phyloP scores from a whole-genome alignment of 306 rosid genomes.

The Cicer bijugum region DNA sequence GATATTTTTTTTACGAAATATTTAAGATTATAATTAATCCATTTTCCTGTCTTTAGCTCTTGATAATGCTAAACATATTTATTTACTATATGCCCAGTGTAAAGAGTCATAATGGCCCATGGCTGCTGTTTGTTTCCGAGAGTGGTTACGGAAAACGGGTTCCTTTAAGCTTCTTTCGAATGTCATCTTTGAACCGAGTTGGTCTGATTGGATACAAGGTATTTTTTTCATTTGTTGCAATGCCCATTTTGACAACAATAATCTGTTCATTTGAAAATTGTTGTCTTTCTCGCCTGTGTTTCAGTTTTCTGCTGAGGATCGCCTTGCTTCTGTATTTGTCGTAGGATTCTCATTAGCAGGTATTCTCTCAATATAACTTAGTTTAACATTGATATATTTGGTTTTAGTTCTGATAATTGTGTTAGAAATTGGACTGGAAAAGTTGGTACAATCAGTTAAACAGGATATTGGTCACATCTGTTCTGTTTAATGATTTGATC shows the following conservation, averaged over 20 bases:
- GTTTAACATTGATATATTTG: constrained; percentile 1
- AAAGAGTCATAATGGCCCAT: constrained; percentile 70
- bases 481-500: not conserved
- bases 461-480: not conserved
- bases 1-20: not conserved
- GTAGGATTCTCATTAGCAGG: constrained; percentile 92
- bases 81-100: constrained; percentile 45
- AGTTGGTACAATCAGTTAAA: not conserved
- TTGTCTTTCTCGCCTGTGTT: constrained; percentile 28
- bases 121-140: constrained; percentile 96
- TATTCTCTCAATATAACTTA: constrained; percentile 39
- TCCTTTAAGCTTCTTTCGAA: constrained; percentile 79
- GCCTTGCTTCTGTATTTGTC: constrained; percentile 88
- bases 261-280: constrained; percentile 5
- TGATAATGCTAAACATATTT: constrained; percentile 22
- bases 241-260: constrained; percentile 5
- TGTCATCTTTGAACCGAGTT: constrained; percentile 78
- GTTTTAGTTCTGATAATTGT: constrained; percentile 5
- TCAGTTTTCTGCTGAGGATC: constrained; percentile 82
- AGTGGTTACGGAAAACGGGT: constrained; percentile 94
- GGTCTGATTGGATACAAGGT: constrained; percentile 98
- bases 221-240: constrained; percentile 10
- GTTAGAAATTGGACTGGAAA: not conserved
- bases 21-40: not conserved
- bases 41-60: constrained; percentile 15